These are phyloP conservation scores for Oryza australiensis DNA, from an alignment of 176 grass and related monocot species.

Conservation along the genomic window DNA sequence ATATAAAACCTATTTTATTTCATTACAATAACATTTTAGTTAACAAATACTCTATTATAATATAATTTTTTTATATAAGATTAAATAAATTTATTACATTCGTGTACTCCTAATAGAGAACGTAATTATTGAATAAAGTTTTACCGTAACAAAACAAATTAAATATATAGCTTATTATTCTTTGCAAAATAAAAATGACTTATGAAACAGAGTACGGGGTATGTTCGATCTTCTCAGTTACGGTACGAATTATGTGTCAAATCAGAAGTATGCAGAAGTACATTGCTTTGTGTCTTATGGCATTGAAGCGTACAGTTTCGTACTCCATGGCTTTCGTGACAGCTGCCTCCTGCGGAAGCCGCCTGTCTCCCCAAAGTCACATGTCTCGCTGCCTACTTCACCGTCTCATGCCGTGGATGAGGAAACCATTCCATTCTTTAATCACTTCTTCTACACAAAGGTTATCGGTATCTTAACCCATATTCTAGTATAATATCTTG, in stretches of 20 bases:
- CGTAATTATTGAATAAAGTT: no score
- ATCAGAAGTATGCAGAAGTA: neutral
- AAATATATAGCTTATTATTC: no score
- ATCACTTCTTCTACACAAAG: slow-evolving; percentile 5
- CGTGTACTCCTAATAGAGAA: no score
- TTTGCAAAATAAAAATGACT: no score
- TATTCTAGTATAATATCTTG: no score
- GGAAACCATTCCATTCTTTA: slow-evolving; percentile 22
- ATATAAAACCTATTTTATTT: no score
- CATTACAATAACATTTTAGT: no score
- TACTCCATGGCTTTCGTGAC: slow-evolving; percentile 3
- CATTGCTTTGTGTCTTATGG: neutral
- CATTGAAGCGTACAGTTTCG: neutral
- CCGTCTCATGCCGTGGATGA: slow-evolving; percentile 1
- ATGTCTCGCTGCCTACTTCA: neutral
- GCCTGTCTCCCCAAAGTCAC: neutral
- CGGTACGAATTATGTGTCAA: neutral
- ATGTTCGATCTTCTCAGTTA: neutral
- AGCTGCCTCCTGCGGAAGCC: neutral
- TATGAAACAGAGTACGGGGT: neutral
- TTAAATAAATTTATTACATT: no score
- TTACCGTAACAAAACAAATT: no score
- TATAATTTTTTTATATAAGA: no score
- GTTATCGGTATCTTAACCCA: no score
- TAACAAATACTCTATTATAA: no score